Base-by-base conservation (phyloP, 805 yeast species). In the Saccharomycopsis sp. region DNA sequence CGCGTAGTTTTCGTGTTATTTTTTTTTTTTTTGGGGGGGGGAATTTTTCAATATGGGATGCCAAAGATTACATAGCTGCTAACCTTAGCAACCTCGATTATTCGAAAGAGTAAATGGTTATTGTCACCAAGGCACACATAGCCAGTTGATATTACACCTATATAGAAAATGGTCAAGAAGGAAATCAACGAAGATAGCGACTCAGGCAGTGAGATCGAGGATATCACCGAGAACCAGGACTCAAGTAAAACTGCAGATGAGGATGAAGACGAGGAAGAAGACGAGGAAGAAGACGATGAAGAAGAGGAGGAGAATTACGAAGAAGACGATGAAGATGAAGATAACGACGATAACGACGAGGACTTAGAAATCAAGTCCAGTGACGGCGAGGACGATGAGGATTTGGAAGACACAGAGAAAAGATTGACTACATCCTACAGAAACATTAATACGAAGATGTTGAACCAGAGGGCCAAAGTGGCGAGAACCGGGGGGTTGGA, bases 401-500 rank as follows among this genome's bases (percentile, higher is more conserved):
- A 59, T 14, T 50, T 57, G 5, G 61, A 52, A 1, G 63, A 60
- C 5, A 52, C 51, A 29, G 63, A 58, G 29, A 60, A 60, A 34
- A 40, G 18, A 3, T 41, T 60, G 7, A 24, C 58, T 2, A 15
- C 34, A 9, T 41, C 57, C 7, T 60, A 60, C 34, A 34, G 60
- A 8, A 44, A 41, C 15, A 54, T 57, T 18, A 56, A 57, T 47
- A 34, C 55, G 4, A 53, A 47, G 29, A 60, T 60, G 62, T 24
- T 57, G 15, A 64, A 66, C 24, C 80, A 77, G 23, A 73, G 81
- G 52, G 76, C 81, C 0, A 76, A 77, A 51, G 79, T 83, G 0
- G 78, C 82, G 2, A 75, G 84, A 34, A 85, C 82, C 15, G 82
- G 81, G 47, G 90, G 88, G 14, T 70, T 84, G 1, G 65, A 68